Evolutionary conservation across 2,329 filamentous ascomycete genomes (phyloP).

Genomic region (Monilinia vaccinii-corymbosi): DNA sequence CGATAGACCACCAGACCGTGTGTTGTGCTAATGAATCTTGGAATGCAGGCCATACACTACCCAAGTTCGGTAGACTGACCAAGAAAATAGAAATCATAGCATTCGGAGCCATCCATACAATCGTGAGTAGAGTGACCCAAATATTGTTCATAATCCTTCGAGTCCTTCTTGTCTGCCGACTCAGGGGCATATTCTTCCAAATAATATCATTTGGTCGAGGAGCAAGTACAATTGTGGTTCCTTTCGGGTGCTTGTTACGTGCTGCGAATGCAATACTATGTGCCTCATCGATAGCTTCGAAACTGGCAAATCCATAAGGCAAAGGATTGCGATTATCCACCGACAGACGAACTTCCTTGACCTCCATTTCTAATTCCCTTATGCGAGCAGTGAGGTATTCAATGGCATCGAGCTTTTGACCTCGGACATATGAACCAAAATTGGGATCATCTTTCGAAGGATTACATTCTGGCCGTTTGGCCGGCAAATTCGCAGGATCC

Average conservation of each 20-base stretch:
- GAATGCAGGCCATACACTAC: conserved; percentile 71
- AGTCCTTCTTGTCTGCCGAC: conserved; percentile 57
- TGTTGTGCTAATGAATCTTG: conserved; percentile 52
- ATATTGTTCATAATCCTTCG: conserved; percentile 71
- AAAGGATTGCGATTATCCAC: conserved; percentile 84
- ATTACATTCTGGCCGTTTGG: conserved; percentile 67
- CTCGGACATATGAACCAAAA: conserved; percentile 52
- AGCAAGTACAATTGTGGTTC: conserved; percentile 68
- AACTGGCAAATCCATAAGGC: conserved; percentile 91
- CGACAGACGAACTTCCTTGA: conserved; percentile 70
- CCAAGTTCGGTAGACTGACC: conserved; percentile 75
- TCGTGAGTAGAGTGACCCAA: conserved; percentile 72
- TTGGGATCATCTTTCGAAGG: conserved; percentile 72
- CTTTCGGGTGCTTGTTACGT: conserved; percentile 71
- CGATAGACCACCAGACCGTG: conserved; percentile 66
- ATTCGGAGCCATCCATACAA: conserved; percentile 87
- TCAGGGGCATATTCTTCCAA: conserved; percentile 84
- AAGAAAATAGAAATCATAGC: conserved; percentile 90
- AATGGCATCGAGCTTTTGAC: conserved; percentile 83
- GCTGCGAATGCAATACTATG: conserved; percentile 78
- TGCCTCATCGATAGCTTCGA: conserved; percentile 77
- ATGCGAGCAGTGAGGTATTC: conserved; percentile 86
- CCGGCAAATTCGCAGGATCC: conserved; percentile 71
- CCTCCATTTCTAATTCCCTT: conserved; percentile 68
- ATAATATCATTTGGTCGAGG: conserved; percentile 87